Conservation (phyloP, 306 rosid genomes). For the Canavalia gladiata region DNA sequence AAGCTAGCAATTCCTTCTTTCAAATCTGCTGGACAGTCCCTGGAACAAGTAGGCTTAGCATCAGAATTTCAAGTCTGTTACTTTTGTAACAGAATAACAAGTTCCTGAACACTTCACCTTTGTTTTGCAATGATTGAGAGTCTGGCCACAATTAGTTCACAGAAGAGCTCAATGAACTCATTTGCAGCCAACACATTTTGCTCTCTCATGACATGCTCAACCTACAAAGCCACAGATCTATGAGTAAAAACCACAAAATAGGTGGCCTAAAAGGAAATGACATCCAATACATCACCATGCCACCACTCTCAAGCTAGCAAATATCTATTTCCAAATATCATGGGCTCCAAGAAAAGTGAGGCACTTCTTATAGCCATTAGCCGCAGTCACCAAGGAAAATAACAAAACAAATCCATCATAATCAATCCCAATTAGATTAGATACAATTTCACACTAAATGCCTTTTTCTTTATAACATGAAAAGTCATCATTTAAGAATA, state of each 20-base stretch:
- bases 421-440: constrained; percentile 1
- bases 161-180: constrained; percentile 92
- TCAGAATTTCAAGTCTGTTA: constrained; percentile 43
- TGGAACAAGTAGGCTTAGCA: constrained; percentile 50
- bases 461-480: neutral
- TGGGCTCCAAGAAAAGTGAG: neutral
- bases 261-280: neutral
- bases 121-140: constrained; percentile 88
- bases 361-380: neutral
- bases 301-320: neutral
- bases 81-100: neutral
- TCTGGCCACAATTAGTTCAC: constrained; percentile 85
- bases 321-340: constrained; percentile 3
- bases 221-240: constrained; percentile 57
- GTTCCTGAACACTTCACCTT: constrained; percentile 59
- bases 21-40: constrained; percentile 96
- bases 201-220: constrained; percentile 97
- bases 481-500: neutral
- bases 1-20: constrained; percentile 95
- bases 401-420: neutral
- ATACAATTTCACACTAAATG: neutral
- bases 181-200: constrained; percentile 95
- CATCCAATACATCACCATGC: constrained; percentile 7
- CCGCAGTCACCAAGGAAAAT: constrained; percentile 8
- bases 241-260: neutral